Base-by-base conservation (phyloP, 2,329 filamentous ascomycete species). In the Monosporascus sp. region DNA sequence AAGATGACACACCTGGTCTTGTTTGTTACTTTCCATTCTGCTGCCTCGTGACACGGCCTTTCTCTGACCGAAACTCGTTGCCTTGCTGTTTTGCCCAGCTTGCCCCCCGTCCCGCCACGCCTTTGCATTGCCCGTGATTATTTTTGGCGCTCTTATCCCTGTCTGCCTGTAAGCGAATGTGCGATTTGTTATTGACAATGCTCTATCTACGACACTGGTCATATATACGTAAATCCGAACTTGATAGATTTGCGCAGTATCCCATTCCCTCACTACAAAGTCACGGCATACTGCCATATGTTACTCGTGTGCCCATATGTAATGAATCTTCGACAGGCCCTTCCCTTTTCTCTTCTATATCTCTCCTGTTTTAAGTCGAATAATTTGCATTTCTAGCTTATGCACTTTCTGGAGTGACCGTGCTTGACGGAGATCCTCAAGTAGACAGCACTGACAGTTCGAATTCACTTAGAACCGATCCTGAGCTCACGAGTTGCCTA, bases 101-200 rank as follows among this genome's bases (percentile, higher is more conserved):
- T n/a, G 1, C 5, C 22, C 22, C 17, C 43, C 14, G 5, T 26
- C 24, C 43, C n/a, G 8, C 31, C 22, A 26, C 22, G 16, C 41
- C 20, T 20, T 7, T 16, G 19, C 20, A 20, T 3, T 44, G 20
- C 43, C 51, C 56, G 51, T 56, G 52, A 52, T 54, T 57, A 50
- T 56, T 35, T 52, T 47, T 56, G 49, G 40, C 55, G 49, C 45
- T 44, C 60, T 53, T 58, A 58, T 56, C 31, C 31, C 44, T 41
- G 57, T 37, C 49, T 57, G 43, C 58, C 43, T 54, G 55, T 60
- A 52, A 58, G 37, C 38, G 38, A 52, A 53, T 56, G 48, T 35
- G 52, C 52, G 17, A 49, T 43, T 48, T 35, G 47, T 48, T 54
- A 40, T 40, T 44, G 40, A 55, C 20, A 49, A 46, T 50, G 19